Conservation (phyloP, 371 early-diverging fungal genomes). For the Syncephalastrum racemosum region DNA sequence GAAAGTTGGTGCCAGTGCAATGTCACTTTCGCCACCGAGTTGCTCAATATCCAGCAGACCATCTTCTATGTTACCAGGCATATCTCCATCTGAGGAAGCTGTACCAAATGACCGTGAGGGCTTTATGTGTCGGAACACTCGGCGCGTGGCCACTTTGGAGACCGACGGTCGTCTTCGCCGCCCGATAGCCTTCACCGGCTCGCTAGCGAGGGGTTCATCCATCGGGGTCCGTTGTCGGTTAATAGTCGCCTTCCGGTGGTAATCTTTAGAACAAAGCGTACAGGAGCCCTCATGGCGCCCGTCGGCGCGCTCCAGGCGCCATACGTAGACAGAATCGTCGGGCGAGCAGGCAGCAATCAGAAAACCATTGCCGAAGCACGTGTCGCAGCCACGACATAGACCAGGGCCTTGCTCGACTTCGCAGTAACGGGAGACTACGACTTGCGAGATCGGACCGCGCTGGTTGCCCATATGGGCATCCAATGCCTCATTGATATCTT, state of each 20-base stretch:
- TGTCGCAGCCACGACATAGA: slow-evolving; percentile 28
- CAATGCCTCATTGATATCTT: slow-evolving; percentile 1
- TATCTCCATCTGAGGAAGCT: too few species aligned
- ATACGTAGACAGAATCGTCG: slow-evolving; percentile 35
- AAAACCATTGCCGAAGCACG: slow-evolving; percentile 36
- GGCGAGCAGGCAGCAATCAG: slow-evolving; percentile 33
- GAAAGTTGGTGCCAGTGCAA: slow-evolving; percentile 21
- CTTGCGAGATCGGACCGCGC: slow-evolving; percentile 27
- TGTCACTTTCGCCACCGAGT: slow-evolving; percentile 18
- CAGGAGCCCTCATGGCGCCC: slow-evolving; percentile 20
- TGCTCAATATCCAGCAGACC: slow-evolving; percentile 37
- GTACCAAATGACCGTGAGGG: neutral
- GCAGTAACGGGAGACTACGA: slow-evolving; percentile 31
- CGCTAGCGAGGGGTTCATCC: too few species aligned
- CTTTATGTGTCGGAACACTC: slow-evolving; percentile 8
- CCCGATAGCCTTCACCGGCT: neutral
- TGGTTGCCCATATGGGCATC: slow-evolving; percentile 18
- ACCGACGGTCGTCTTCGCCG: slow-evolving; percentile 6
- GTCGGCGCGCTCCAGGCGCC: slow-evolving; percentile 34
- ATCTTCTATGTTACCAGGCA: neutral
- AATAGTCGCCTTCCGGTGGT: slow-evolving; percentile 16
- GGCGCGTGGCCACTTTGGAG: slow-evolving; percentile 7
- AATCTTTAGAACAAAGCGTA: slow-evolving; percentile 26
- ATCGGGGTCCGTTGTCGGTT: too few species aligned
- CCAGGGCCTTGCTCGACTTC: slow-evolving; percentile 28